Evolutionary conservation across 2,329 filamentous ascomycete genomes (phyloP), one percentile per base, ranked within the genome.

Genomic region (Fusarium buharicum): DNA sequence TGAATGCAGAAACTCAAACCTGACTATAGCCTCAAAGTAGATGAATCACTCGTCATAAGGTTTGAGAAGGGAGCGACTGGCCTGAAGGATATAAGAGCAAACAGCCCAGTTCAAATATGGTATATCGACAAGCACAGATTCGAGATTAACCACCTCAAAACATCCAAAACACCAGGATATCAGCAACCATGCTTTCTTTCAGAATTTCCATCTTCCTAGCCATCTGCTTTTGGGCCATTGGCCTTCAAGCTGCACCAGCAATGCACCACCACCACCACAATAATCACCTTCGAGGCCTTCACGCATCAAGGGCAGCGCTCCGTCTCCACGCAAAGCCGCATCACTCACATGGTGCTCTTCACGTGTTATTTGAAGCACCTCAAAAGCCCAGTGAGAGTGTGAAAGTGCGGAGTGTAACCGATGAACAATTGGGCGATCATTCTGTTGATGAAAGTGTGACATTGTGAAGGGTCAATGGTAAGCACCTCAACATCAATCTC

Each of bases 251-350:
- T 16, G 70, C 67, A 22, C 72, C 72, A 16, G 46, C 68, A 11
- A 50, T 55, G 48, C 62, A 64, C n/a, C 58, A 71, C 48, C 58
- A 46, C 7, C 62, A 56, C 40, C 64, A 66, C 28, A 57, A 47
- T 34, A 49, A 51, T 17, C 62, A 52, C 36, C 66, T 70, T 48
- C 60, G 48, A 43, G 28, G 27, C 9, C 20, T 63, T 27, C 65
- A 71, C 38, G 48, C 47, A 17, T 36, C 53, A 78, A 77, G 77
- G 78, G 76, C 67, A 75, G 65, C 77, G 71, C 55, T 76, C 68
- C 53, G 56, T 27, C 57, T 50, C 18, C 56, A 46, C 39, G 20
- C 41, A 34, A 69, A 45, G 24, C 48, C 59, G 3, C 37, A 57
- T 17, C 31, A 36, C 16, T 41, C 39, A 8, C 43, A 41, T 6